Base-by-base conservation (phyloP, 1,139 yeast genomes). In the Arxiozyma bovina region DNA sequence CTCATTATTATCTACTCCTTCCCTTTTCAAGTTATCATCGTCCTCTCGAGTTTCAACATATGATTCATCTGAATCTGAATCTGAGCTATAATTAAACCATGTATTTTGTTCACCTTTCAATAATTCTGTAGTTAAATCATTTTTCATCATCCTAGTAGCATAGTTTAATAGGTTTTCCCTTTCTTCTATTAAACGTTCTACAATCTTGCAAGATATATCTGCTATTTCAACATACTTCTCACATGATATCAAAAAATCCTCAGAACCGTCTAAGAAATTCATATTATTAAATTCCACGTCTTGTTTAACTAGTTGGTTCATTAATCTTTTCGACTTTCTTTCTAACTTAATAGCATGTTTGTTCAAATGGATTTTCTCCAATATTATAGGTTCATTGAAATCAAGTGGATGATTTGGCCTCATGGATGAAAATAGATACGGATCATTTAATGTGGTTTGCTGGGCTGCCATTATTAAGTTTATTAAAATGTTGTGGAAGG, bases 111-210 rank as follows among this genome's bases (percentile, higher is more conserved):
- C 88, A 43, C 79, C 80, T 46, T 80, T 74, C 52, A 84, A 72
- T 49, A 85, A 69, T 51, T 84, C 85, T 21, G 82, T 80, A 56
- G 82, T 80, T 60, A 83, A 79, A 63, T 83, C 87, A 60, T 83
- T 83, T 61, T 84, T 85, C 89, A 86, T 83, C 53, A 85, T 83
- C 63, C 93, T 75, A 0, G 91, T 83, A 17, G 89, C 85, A 63
- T 85, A 85, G 61, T 83, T 85, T 53, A 85, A 69, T 34, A 86
- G 77, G 1, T 83, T 79, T 57, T 84, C 89, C 56, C 90, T 74
- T 64, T 85, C 90, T 53, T 83, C 87, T 45, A 83, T 79, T 59
- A 87, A 73, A 60, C 79, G 86, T 49, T 77, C 77, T 6, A 82
- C 77, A 4, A 81, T 68, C 0, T 70, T 61, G 50, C 79, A 70